Evolutionary conservation across 306 rosid species (phyloP), one percentile per base, ranked within the genome.

Genomic region (Arachis stenosperma): DNA sequence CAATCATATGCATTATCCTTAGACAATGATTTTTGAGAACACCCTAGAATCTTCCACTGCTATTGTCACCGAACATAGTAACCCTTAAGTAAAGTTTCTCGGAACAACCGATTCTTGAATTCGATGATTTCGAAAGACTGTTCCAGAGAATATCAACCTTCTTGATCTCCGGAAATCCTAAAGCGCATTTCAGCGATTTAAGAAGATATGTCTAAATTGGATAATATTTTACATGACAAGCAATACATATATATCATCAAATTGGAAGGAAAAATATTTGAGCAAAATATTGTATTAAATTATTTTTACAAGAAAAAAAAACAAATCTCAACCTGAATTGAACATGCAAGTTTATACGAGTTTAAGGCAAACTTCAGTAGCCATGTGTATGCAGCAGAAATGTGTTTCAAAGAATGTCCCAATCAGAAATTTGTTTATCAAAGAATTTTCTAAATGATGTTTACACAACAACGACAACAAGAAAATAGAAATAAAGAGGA

Each of bases 51-150:
- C 78, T 71, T 59, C 81, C 81, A 69, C 37, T 74, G 56, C 69
- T n/a, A 62, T 70, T 70, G 14, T 79, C 82, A 62, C 78, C 75
- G 50, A 89, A 79, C 92, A 91, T 67, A 57, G 90, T 77, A 74
- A 95, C 93, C 73, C 81, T 88, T 74, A 95, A 82, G 84, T 84
- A 90, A 37, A 95, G 91, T 84, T 90, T 98, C 74, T 96, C 96
- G 11, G 85, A 68, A 65, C 80, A 79, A 79, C 79, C 78, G 43
- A 40, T 48, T 14, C 13, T 47, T 54, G 73, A 81, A 56, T 79
- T 90, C 50, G 86, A 77, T 68, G 60, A 78, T 78, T 81, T 90
- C 43, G 87, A 48, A 63, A 66, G 84, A 75, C 87, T 85, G 67
- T 55, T 90, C 98, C 99, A 95, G 40, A 87, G 59, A 77, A 95